A percentile compares a stretch with the other conserved stretches of the same genome.
Conservation (phyloP, 1,284 basidiomycete species). For the Ganoderma resinaceum region DNA sequence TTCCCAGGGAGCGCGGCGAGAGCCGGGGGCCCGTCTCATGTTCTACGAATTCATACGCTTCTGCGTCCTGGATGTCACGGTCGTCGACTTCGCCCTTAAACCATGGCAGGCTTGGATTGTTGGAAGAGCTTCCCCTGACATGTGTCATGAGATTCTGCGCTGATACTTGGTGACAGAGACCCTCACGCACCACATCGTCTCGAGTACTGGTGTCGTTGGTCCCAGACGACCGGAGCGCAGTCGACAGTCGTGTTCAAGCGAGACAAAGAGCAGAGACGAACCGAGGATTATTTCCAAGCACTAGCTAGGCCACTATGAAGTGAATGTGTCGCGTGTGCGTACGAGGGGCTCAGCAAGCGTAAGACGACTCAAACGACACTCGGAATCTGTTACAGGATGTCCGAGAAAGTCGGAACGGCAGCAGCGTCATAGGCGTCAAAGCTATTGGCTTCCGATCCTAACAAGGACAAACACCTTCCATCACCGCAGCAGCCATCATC, state of each 20-base stretch:
- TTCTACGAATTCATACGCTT: constrained; percentile 33
- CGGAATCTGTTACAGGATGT: too few relatives aligned
- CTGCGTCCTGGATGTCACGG: constrained; percentile 31
- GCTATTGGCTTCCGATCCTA: constrained; percentile 1
- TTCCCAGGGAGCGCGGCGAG: constrained; percentile 22
- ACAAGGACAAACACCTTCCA: constrained; percentile 2
- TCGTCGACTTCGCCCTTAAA: constrained; percentile 17
- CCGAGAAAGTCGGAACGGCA: constrained; percentile 1
- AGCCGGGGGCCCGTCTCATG: constrained; percentile 16
- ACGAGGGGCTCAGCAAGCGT: not conserved
- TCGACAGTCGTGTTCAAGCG: not conserved
- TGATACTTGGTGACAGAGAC: not conserved
- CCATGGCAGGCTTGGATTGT: constrained; percentile 21
- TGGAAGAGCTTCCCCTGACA: constrained; percentile 17
- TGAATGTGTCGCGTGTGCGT: not conserved
- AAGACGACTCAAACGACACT: not conserved
- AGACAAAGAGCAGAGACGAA: not conserved
- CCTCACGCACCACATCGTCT: not conserved
- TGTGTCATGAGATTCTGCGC: not conserved
- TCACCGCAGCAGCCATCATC: not conserved
- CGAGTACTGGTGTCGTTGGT: not conserved
- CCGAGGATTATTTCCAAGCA: not conserved
- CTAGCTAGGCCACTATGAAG: not conserved
- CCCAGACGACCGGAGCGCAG: not conserved
- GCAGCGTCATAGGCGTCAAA: not conserved